Conservation (phyloP, 2,329 filamentous ascomycete genomes). For the Thelonectria olida region DNA sequence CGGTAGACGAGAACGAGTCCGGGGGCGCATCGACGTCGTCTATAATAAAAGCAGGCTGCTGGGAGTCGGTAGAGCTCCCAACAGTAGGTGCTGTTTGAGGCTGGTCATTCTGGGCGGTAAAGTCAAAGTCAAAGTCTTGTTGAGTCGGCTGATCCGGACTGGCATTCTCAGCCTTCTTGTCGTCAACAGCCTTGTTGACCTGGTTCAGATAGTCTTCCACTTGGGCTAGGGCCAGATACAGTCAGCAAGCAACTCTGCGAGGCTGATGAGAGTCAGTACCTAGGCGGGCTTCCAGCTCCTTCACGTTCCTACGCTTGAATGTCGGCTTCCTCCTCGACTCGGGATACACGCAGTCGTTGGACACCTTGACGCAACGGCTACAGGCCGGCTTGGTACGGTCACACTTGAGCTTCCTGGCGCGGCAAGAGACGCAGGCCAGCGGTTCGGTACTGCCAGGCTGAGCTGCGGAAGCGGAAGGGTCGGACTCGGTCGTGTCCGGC, state of each 20-base stretch:
- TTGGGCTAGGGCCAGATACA: slow-evolving; percentile 66
- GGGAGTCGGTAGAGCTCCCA: slow-evolving; percentile 6
- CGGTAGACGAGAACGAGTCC: slow-evolving; percentile 13
- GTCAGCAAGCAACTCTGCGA: slow-evolving; percentile 20
- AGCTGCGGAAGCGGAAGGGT: slow-evolving; percentile 27
- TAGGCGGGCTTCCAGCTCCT: slow-evolving; percentile 86
- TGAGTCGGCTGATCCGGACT: slow-evolving; percentile 31
- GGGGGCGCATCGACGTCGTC: slow-evolving; percentile 22
- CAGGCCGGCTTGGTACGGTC: slow-evolving; percentile 84
- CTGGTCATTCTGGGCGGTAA: slow-evolving; percentile 4
- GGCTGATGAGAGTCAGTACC: slow-evolving; percentile 61
- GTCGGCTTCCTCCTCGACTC: slow-evolving; percentile 89
- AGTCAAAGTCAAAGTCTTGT: slow-evolving; percentile 22
- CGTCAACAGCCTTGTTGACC: slow-evolving; percentile 55
- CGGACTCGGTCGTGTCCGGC: slow-evolving; percentile 35
- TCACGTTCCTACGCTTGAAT: slow-evolving; percentile 89
- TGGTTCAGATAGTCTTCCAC: slow-evolving; percentile 82
- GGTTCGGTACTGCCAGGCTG: slow-evolving; percentile 46
- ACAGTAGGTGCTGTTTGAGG: slow-evolving; percentile 3
- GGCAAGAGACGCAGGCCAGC: slow-evolving; percentile 85
- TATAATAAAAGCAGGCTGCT: slow-evolving; percentile 24
- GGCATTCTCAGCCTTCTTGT: slow-evolving; percentile 37
- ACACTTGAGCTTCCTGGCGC: slow-evolving; percentile 87
- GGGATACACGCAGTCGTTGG: slow-evolving; percentile 85
- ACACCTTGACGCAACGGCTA: slow-evolving; percentile 78